phyloP scores from a whole-genome alignment of 1,284 basidiomycete genomes.

The Sanghuangporus baumii region DNA sequence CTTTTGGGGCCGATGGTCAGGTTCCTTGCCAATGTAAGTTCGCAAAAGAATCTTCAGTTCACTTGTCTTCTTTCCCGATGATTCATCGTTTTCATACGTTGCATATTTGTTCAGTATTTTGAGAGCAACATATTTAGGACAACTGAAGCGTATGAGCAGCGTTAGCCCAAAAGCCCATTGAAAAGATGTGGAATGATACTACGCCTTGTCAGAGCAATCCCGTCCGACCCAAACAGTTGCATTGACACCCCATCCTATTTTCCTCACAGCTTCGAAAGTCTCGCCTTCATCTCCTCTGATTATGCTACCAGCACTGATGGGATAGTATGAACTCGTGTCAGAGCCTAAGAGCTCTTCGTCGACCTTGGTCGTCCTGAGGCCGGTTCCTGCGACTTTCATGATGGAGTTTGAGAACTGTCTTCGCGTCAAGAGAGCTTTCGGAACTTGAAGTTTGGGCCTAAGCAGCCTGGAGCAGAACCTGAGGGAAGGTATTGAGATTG shows the following conservation, averaged over 20 bases:
- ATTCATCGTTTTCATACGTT: background rate
- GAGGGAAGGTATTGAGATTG: no score
- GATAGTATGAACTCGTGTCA: background rate
- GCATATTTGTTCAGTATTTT: background rate
- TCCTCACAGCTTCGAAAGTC: background rate
- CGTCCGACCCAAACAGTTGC: background rate
- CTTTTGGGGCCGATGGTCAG: background rate
- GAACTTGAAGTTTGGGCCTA: no score
- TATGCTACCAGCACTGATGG: background rate
- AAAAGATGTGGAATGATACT: background rate
- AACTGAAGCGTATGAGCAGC: background rate
- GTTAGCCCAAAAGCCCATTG: background rate
- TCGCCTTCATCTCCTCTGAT: background rate
- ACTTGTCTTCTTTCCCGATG: background rate
- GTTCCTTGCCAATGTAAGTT: background rate
- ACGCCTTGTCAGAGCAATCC: background rate
- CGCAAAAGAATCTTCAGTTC: background rate
- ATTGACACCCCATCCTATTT: background rate
- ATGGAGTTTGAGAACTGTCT: no score
- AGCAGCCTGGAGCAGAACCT: no score
- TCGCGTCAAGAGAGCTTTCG: no score
- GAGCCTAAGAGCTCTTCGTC: no score
- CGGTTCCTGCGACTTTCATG: no score
- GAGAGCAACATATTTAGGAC: background rate
- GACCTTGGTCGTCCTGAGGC: no score